Conservation (phyloP, 1,284 basidiomycete genomes). For the Malassezia restricta region DNA sequence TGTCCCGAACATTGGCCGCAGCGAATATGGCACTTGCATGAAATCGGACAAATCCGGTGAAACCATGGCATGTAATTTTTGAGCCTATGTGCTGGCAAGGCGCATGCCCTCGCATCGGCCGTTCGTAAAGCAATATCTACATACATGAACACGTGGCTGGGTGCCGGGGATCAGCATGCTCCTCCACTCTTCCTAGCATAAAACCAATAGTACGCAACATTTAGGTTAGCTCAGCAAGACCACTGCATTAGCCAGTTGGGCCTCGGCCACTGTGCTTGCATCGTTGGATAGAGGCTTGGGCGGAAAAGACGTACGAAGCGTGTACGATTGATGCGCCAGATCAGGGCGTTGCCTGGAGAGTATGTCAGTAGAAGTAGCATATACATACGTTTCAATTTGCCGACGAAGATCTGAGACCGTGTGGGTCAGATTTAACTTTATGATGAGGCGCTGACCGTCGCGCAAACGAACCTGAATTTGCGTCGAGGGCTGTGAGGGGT, state of each 20-base stretch:
- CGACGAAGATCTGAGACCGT: conserved; percentile 73
- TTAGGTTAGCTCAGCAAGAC: conserved; percentile 25
- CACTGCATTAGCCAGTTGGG: conserved; percentile 38
- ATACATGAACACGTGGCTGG: conserved; percentile 2
- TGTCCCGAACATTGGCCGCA: conserved; percentile 1
- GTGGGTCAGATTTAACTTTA: conserved; percentile 79
- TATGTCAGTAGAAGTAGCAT: neutral
- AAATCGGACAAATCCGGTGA: no score
- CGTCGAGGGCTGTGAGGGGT: conserved; percentile 67
- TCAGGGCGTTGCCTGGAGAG: conserved; percentile 30
- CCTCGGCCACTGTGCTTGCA: conserved; percentile 30
- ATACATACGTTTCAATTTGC: conserved; percentile 76
- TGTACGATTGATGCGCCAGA: conserved; percentile 27
- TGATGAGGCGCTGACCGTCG: conserved; percentile 76
- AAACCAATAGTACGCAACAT: neutral
- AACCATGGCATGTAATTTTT: neutral
- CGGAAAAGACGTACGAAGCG: conserved; percentile 39
- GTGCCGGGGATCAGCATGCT: neutral
- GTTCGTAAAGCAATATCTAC: neutral
- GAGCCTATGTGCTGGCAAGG: neutral
- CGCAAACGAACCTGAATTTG: conserved; percentile 80
- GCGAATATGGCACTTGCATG: neutral
- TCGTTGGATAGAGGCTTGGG: conserved; percentile 41
- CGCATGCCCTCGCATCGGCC: neutral
- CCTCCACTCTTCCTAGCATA: neutral